Evolutionary conservation across 371 early-diverging fungal species (phyloP), one percentile per base, ranked within the genome.

Genomic region (Mortierella sp.): DNA sequence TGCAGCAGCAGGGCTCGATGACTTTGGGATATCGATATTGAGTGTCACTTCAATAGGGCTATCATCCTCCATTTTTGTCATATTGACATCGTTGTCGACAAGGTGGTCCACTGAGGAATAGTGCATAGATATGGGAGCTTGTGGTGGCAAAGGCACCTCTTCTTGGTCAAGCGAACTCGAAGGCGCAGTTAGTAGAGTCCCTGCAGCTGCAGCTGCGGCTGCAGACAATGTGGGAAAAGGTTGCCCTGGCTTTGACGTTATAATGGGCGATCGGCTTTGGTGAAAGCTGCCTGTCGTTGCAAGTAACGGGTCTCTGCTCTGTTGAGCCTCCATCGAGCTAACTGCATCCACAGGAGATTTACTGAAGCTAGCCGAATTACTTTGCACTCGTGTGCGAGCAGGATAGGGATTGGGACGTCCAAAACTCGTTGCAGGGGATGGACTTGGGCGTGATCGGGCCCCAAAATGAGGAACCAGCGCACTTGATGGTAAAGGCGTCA

Each of bases 1-100:
- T 18, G 66, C 73, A 0, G 65, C 66, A 0, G 65, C 65, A 14
- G 64, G 67, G 5, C 70, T 68, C 0, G 80, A 66, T 20, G 72
- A 55, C n/a, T 75, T 79, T 24, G 80, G 80, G 0, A 79, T 64
- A 45, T 79, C 80, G 12, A 79, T 61, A 37, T 79, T 79, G 43
- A 79, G 65, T 3, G 80, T 74, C 61, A 79, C 80, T 45, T 79
- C 80, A 9, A 79, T 62, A 0, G 72, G 68, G 1, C 64, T 32
- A 24, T 70, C 72, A 10, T 64, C 75, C 12, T 61, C 74, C n/a
- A 57, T 54, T 18, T n/a, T 43, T 5, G 43, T 24, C 69, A 73
- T 69, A 26, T 66, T 35, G 6, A 69, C 43, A 28, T 72, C 77
- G 18, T 47, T 39, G 28, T 62, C 57, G 1, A 14, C 16, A 16